A percentile compares a stretch with the other conserved stretches of the same genome.
phyloP scores from a whole-genome alignment of 2,329 filamentous ascomycete species.

The Trichoderma harzianum region DNA sequence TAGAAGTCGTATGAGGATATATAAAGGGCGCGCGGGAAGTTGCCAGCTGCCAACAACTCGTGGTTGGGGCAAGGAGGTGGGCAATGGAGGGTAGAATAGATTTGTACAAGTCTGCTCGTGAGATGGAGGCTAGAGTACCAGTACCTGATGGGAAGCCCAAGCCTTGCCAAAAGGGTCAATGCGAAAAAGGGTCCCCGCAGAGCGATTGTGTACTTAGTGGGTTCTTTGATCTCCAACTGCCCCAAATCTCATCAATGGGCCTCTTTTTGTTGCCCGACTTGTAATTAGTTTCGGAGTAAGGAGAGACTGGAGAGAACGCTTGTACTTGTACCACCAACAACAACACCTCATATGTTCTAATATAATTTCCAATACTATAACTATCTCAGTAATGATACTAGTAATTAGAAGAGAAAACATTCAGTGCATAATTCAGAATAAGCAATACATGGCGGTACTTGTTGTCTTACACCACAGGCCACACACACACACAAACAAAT shows the following conservation, averaged over 20 bases:
- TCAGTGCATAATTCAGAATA: neutral
- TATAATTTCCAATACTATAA: neutral
- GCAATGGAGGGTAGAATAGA: neutral
- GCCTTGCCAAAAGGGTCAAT: neutral
- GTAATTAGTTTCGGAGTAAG: neutral
- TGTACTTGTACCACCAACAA: neutral
- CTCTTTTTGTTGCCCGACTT: neutral
- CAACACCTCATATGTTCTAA: neutral
- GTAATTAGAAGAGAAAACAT: neutral
- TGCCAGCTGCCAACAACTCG: neutral
- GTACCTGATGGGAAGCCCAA: neutral
- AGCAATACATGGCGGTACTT: neutral
- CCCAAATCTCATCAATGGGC: neutral
- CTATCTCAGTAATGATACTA: neutral
- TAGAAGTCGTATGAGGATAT: neutral
- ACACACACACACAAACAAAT: neutral
- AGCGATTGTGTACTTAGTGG: neutral
- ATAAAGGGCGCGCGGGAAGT: neutral
- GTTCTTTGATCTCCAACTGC: slow-evolving; percentile 1
- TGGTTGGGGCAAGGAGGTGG: neutral
- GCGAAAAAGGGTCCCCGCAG: neutral
- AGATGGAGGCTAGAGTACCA: neutral
- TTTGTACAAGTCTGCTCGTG: neutral
- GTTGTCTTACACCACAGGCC: no score
- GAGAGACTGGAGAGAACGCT: neutral